Evolutionary conservation across 768 basidiomycete species (phyloP).

Genomic region (Rhodotorula babjevae): DNA sequence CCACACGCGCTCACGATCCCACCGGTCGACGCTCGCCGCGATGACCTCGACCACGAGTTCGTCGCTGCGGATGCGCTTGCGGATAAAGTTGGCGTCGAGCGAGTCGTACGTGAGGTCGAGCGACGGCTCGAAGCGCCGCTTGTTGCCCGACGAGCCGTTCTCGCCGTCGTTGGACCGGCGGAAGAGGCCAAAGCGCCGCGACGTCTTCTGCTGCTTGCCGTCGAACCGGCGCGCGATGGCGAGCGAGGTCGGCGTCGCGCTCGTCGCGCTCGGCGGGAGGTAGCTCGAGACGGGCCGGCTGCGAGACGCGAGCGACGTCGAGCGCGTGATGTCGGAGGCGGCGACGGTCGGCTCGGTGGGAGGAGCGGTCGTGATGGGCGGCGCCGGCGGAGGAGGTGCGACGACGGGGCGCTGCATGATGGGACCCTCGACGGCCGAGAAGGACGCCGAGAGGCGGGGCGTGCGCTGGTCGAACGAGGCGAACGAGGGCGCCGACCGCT

Average conservation of each 20-base stretch:
- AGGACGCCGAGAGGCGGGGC: background rate
- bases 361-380: background rate
- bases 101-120: conserved; percentile 28
- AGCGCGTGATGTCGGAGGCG: background rate
- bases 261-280: background rate
- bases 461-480: background rate
- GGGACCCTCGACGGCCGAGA: conserved; percentile 2
- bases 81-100: conserved; percentile 5
- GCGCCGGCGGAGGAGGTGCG: conserved; percentile 1
- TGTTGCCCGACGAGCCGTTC: background rate
- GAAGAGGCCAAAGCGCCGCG: conserved; percentile 29
- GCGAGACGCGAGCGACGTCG: background rate
- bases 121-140: conserved; percentile 9
- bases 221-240: conserved; percentile 26
- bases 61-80: conserved; percentile 28
- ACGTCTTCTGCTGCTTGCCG: conserved; percentile 24
- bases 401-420: background rate
- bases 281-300: background rate
- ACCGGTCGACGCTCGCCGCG: conserved; percentile 42
- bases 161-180: conserved; percentile 9
- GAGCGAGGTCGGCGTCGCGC: conserved; percentile 3
- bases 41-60: conserved; percentile 43
- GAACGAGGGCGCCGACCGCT: background rate
- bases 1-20: conserved; percentile 38
- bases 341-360: background rate